phyloP scores from a whole-genome alignment of 176 grass and related monocot species.

The Hordeum marinum region DNA sequence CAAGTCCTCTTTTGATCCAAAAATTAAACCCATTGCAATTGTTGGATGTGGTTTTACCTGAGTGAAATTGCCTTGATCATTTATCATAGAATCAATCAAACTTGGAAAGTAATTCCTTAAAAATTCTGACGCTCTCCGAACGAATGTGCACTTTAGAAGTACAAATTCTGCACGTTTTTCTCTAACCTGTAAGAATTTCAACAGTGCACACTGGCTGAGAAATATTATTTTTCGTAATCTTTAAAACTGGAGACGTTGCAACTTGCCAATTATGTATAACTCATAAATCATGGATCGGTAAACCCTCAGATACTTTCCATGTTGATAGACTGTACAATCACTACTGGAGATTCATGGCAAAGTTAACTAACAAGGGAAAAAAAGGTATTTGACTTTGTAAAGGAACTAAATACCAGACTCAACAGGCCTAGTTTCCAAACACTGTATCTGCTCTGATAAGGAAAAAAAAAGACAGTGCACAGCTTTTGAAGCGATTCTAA shows the following conservation, averaged over 20 bases:
- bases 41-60: slow-evolving; percentile 51
- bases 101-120: slow-evolving; percentile 90
- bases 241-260: not conserved
- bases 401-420: not conserved
- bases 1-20: not conserved
- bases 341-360: not conserved
- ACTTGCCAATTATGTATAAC: not conserved
- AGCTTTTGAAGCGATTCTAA: not conserved
- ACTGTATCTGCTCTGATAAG: not conserved
- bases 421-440: not conserved
- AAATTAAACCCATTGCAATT: not conserved
- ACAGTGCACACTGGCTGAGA: not conserved
- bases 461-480: not conserved
- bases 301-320: not conserved
- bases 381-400: no score
- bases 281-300: not conserved
- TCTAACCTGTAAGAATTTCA: slow-evolving; percentile 64
- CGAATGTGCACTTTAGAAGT: slow-evolving; percentile 91
- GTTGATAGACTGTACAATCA: not conserved
- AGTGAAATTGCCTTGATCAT: slow-evolving; percentile 84
- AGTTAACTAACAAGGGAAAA: no score
- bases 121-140: slow-evolving; percentile 89
- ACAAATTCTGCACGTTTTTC: slow-evolving; percentile 99
- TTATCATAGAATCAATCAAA: slow-evolving; percentile 86
- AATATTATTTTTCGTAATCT: not conserved